Conservation (phyloP, 371 early-diverging fungal species). For the Mucor ambiguus region DNA sequence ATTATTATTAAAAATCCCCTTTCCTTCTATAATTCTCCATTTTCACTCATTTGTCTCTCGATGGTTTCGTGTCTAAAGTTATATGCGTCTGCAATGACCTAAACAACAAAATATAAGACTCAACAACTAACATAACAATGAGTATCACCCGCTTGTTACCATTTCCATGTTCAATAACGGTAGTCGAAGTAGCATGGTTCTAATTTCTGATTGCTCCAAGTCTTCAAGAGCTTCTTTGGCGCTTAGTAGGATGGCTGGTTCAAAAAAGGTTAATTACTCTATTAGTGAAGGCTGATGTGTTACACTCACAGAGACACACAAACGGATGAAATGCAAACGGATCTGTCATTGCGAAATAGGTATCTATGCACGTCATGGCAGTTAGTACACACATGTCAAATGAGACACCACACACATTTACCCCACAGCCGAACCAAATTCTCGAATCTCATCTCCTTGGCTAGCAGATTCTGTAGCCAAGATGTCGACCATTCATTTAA, state of each 20-base stretch:
- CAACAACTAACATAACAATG: not conserved
- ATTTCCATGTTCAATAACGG: conserved; percentile 76
- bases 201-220: conserved; percentile 89
- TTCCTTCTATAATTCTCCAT: conserved; percentile 25
- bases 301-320: conserved; percentile 67
- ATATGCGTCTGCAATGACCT: conserved; percentile 38
- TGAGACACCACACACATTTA: conserved; percentile 21
- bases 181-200: conserved; percentile 78
- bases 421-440: conserved; percentile 84
- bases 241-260: conserved; percentile 62
- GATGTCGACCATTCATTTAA: conserved; percentile 90
- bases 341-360: conserved; percentile 75
- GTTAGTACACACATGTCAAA: not conserved
- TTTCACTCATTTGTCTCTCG: conserved; percentile 35
- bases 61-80: conserved; percentile 35
- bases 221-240: conserved; percentile 85
- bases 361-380: too few species aligned
- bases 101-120: not conserved
- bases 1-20: not conserved
- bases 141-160: conserved; percentile 34
- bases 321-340: conserved; percentile 79
- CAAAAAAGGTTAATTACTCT: not conserved
- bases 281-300: not conserved
- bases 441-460: conserved; percentile 82
- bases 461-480: conserved; percentile 80